These are phyloP conservation scores for Flaveria bidentis DNA, from an alignment of 129 eudicot species.

Conservation along the genomic window DNA sequence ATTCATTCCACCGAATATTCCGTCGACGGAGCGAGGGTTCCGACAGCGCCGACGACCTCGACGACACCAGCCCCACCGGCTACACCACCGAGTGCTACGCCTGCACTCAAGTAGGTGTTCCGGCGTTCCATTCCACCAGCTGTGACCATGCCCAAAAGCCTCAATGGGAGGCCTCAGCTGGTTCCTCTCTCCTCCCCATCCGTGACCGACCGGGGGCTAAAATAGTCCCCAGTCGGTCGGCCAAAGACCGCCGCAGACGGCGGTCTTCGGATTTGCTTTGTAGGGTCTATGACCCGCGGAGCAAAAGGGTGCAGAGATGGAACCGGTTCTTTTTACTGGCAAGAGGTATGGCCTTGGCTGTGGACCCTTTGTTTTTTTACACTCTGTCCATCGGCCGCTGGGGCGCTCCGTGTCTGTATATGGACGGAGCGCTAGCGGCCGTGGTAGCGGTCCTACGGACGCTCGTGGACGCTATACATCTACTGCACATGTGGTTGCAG, in stretches of 20 bases:
- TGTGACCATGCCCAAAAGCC: constrained; percentile 82
- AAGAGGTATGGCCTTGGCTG: constrained; percentile 88
- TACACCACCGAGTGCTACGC: constrained; percentile 71
- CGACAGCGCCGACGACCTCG: constrained; percentile 38
- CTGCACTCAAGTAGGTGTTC: constrained; percentile 91
- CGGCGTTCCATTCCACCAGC: constrained; percentile 94
- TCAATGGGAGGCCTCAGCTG: constrained; percentile 96
- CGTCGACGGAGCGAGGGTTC: constrained; percentile 32
- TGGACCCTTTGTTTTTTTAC: constrained; percentile 90
- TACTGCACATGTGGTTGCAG: constrained; percentile 83
- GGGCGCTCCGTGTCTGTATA: constrained; percentile 73
- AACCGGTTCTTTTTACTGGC: constrained; percentile 70
- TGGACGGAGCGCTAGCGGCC: constrained; percentile 85
- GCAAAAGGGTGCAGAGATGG: constrained; percentile 74
- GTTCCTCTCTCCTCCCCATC: constrained; percentile 76
- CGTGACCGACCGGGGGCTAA: constrained; percentile 43
- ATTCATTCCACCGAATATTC: constrained; percentile 36
- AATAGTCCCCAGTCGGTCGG: constrained; percentile 20
- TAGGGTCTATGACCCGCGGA: constrained; percentile 71
- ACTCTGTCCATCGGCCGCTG: constrained; percentile 79
- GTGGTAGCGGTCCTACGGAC: constrained; percentile 71
- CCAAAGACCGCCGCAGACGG: background rate
- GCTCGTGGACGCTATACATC: constrained; percentile 70
- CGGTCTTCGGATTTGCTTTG: constrained; percentile 25
- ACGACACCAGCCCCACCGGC: constrained; percentile 41